Evolutionary conservation across 2,329 filamentous ascomycete genomes (phyloP).

Genomic region (Cordyceps cateniannulata): DNA sequence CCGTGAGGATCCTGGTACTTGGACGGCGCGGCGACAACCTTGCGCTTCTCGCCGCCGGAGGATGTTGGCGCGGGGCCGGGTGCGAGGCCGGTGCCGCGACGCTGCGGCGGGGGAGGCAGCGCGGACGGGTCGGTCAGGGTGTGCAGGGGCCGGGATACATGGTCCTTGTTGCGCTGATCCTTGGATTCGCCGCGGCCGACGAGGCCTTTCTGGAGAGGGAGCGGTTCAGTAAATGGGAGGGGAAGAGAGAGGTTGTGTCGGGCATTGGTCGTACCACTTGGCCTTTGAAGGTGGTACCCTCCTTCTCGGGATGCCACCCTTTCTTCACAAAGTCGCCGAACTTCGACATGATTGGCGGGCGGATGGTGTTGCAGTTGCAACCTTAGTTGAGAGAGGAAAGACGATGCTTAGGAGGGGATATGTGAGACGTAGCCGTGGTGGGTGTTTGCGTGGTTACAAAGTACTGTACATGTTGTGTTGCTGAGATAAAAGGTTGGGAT

Average conservation of each 20-base stretch:
- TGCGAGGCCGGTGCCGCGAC: constrained; percentile 30
- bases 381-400: neutral
- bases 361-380: neutral
- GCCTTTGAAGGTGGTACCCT: constrained; percentile 32
- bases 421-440: neutral
- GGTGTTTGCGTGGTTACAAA: neutral
- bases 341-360: constrained; percentile 29
- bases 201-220: constrained; percentile 35
- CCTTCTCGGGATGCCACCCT: constrained; percentile 47
- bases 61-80: constrained; percentile 18
- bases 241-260: neutral
- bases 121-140: constrained; percentile 67
- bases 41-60: constrained; percentile 16
- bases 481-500: neutral
- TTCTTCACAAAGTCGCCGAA: constrained; percentile 43
- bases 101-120: constrained; percentile 78
- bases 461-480: neutral
- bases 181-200: constrained; percentile 35
- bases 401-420: neutral
- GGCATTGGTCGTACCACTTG: constrained; percentile 36
- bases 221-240: neutral
- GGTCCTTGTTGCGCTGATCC: constrained; percentile 23
- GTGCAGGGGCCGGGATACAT: constrained; percentile 54
- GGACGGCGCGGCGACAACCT: constrained; percentile 25
- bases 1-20: constrained; percentile 27